A percentile compares a stretch with the other conserved stretches of the same genome.
These are phyloP conservation scores for Apiospora pterosperma DNA, from an alignment of 2,329 filamentous ascomycete genomes.

Conservation along the genomic window DNA sequence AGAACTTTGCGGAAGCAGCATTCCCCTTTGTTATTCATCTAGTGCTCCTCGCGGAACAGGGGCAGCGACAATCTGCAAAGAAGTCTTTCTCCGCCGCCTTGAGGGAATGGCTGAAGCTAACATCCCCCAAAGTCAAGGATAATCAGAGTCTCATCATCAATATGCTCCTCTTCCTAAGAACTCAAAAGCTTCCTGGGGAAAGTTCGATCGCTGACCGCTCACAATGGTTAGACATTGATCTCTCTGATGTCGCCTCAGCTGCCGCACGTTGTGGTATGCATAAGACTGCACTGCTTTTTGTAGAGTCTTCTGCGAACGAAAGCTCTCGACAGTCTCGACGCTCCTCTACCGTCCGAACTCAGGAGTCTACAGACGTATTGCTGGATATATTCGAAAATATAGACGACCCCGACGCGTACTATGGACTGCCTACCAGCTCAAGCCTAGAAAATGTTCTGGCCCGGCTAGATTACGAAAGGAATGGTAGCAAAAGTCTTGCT, in stretches of 20 bases:
- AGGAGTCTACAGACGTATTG: slow-evolving; percentile 64
- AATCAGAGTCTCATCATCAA: slow-evolving; percentile 74
- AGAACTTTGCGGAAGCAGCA: slow-evolving; percentile 67
- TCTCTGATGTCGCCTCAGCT: slow-evolving; percentile 63
- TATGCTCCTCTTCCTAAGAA: slow-evolving; percentile 82
- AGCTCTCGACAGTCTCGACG: slow-evolving; percentile 56
- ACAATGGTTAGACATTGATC: slow-evolving; percentile 84
- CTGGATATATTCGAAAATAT: slow-evolving; percentile 86
- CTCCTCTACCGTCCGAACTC: slow-evolving; percentile 55
- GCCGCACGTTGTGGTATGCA: slow-evolving; percentile 79
- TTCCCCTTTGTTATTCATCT: slow-evolving; percentile 86
- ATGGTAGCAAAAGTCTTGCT: slow-evolving; percentile 81
- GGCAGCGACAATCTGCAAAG: slow-evolving; percentile 57
- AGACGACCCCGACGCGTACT: slow-evolving; percentile 94
- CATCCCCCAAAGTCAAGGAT: slow-evolving; percentile 44
- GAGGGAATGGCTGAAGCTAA: slow-evolving; percentile 57
- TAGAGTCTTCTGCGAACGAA: slow-evolving; percentile 61
- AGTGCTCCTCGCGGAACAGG: slow-evolving; percentile 66
- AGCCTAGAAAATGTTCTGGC: slow-evolving; percentile 75
- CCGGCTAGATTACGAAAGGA: slow-evolving; percentile 83
- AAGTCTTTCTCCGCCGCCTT: slow-evolving; percentile 63
- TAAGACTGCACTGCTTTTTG: slow-evolving; percentile 80
- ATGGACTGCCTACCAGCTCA: slow-evolving; percentile 78
- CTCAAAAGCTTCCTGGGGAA: slow-evolving; percentile 72
- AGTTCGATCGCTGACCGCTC: slow-evolving; percentile 73